Conservation (phyloP, 345 rosid species). For the Linum tenue region DNA sequence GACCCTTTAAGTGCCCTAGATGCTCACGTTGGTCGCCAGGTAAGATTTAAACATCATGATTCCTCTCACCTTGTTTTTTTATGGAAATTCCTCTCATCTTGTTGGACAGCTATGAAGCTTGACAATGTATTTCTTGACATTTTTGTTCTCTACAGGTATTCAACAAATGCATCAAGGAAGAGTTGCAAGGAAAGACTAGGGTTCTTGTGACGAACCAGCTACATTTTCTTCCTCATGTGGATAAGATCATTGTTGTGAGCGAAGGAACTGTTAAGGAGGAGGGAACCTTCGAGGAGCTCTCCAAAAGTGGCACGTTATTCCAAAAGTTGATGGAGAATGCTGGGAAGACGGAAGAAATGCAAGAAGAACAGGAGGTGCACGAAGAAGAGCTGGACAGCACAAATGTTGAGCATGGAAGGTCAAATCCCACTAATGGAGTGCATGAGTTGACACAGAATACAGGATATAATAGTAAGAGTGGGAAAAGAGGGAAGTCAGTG, state of each 20-base stretch:
- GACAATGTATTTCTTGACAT: background rate
- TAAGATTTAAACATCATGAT: background rate
- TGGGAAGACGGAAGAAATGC: conserved; percentile 57
- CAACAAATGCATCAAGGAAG: conserved; percentile 86
- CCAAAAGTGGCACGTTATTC: conserved; percentile 55
- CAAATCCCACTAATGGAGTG: conserved; percentile 49
- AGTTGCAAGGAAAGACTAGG: conserved; percentile 67
- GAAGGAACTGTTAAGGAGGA: conserved; percentile 88
- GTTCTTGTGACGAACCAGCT: conserved; percentile 99
- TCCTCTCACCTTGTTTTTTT: background rate
- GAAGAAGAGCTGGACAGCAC: conserved; percentile 41
- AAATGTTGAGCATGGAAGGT: conserved; percentile 18
- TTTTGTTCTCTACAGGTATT: conserved; percentile 49
- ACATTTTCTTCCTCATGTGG: conserved; percentile 96
- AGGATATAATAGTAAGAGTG: conserved; percentile 26
- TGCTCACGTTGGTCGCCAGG: conserved; percentile 27
- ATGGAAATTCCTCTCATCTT: no score
- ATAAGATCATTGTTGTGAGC: conserved; percentile 79
- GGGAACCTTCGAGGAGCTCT: conserved; percentile 89
- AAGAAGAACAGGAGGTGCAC: conserved; percentile 72
- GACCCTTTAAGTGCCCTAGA: conserved; percentile 31
- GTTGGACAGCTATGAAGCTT: background rate
- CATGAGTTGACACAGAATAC: conserved; percentile 36
- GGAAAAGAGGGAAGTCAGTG: conserved; percentile 66
- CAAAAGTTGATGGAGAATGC: conserved; percentile 97